Evolutionary conservation across 2,329 filamentous ascomycete genomes (phyloP).

Genomic region (Aureobasidium sp.): DNA sequence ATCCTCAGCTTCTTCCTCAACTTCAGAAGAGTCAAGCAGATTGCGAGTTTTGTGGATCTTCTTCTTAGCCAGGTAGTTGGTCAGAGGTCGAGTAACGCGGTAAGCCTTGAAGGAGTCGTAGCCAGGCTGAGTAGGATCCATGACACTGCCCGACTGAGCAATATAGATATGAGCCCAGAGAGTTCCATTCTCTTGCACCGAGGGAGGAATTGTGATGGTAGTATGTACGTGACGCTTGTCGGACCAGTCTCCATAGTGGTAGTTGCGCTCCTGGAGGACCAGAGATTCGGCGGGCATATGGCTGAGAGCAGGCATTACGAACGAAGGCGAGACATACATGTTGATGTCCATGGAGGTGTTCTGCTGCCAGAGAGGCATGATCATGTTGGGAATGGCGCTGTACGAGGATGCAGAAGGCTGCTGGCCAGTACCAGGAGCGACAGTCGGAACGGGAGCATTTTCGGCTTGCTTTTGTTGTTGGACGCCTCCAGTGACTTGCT

Average conservation of each 20-base stretch:
- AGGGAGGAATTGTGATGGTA: conserved; percentile 65
- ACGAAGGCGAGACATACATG: conserved; percentile 74
- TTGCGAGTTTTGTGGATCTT: conserved; percentile 83
- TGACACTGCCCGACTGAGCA: conserved; percentile 62
- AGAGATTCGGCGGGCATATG: conserved; percentile 59
- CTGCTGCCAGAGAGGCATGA: conserved; percentile 82
- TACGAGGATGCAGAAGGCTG: conserved; percentile 32
- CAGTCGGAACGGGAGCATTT: conserved; percentile 11
- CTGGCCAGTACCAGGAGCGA: conserved; percentile 7
- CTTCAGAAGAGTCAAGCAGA: conserved; percentile 52
- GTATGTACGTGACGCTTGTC: conserved; percentile 73
- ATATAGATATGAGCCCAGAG: conserved; percentile 94
- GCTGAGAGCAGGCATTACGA: conserved; percentile 60
- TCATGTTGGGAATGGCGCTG: conserved; percentile 57
- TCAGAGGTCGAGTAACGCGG: conserved; percentile 77
- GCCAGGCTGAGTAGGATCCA: conserved; percentile 65
- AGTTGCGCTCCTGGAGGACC: conserved; percentile 72
- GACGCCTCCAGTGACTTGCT: conserved; percentile 44
- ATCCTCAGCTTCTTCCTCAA: conserved; percentile 45
- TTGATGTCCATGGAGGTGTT: conserved; percentile 74
- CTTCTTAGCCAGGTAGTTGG: conserved; percentile 86
- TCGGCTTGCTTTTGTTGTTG: conserved; percentile 18
- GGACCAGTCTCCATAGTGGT: conserved; percentile 69
- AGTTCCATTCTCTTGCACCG: conserved; percentile 85
- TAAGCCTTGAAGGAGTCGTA: conserved; percentile 74